phyloP scores from a whole-genome alignment of 805 yeast species.

The Myxozyma lipomycoides region DNA sequence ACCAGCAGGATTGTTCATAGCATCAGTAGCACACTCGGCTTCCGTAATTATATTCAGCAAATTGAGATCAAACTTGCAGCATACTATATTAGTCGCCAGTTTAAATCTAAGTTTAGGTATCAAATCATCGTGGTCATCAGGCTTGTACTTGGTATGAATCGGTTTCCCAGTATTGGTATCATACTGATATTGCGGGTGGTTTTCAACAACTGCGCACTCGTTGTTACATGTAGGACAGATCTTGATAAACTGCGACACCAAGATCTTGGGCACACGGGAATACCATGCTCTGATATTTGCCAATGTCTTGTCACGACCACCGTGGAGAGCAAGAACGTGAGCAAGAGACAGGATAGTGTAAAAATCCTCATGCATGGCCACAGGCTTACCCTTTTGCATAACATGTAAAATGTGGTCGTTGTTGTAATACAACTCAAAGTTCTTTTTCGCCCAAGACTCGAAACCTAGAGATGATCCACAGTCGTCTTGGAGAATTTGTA shows the following conservation, averaged over 20 bases:
- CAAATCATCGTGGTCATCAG: background rate
- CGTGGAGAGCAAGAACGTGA: conserved; percentile 19
- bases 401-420: conserved; percentile 2
- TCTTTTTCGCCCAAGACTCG: conserved; percentile 25
- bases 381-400: conserved; percentile 25
- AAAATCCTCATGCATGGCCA: conserved; percentile 25
- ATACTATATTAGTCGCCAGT: conserved; percentile 1
- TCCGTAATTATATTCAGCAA: background rate
- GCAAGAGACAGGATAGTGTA: conserved; percentile 19
- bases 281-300: conserved; percentile 20
- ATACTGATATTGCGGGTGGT: conserved; percentile 51
- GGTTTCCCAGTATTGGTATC: background rate
- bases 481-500: conserved; percentile 4
- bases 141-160: background rate
- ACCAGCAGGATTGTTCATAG: no score
- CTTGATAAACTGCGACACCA: conserved; percentile 25
- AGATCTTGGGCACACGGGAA: conserved; percentile 26
- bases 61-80: background rate
- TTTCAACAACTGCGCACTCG: conserved; percentile 67
- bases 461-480: conserved; percentile 18
- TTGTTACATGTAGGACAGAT: conserved; percentile 38
- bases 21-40: background rate
- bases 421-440: conserved; percentile 17
- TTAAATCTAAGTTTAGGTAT: background rate
- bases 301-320: conserved; percentile 27